Conservation (phyloP, 768 basidiomycete genomes). For the Psilocybe cyanescens region DNA sequence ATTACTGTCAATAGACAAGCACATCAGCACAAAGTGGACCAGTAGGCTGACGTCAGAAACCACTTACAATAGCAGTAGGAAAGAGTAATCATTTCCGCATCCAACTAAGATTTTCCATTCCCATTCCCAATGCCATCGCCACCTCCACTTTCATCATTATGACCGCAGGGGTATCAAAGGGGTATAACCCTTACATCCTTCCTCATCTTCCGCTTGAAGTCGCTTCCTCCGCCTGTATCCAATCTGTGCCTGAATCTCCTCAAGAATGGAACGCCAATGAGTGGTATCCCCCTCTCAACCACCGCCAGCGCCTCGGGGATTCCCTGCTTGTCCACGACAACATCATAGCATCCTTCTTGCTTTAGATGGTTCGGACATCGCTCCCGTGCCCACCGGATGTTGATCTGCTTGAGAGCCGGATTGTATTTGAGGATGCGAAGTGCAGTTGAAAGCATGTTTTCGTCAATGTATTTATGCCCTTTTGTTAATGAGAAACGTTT, state of each 20-base stretch:
- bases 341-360: conserved; percentile 48
- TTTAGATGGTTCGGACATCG: conserved; percentile 51
- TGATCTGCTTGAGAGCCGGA: conserved; percentile 42
- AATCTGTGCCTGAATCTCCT: conserved; percentile 28
- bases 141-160: too few species aligned
- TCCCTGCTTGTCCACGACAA: conserved; percentile 28
- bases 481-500: conserved; percentile 52
- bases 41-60: too few species aligned
- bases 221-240: not conserved
- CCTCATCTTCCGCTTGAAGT: not conserved
- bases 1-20: too few species aligned
- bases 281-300: conserved; percentile 44
- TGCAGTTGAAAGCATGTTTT: conserved; percentile 47
- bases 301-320: conserved; percentile 30
- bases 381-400: conserved; percentile 52
- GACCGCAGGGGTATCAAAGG: not conserved
- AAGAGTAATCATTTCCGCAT: too few species aligned
- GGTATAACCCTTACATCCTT: conserved; percentile 2
- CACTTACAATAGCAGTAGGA: too few species aligned
- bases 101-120: too few species aligned
- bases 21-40: too few species aligned
- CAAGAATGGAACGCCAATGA: conserved; percentile 43
- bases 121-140: too few species aligned
- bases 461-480: conserved; percentile 49
- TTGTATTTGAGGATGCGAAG: conserved; percentile 37